Base-by-base conservation (phyloP, 2,329 filamentous ascomycete genomes). In the Penicillium sp. region DNA sequence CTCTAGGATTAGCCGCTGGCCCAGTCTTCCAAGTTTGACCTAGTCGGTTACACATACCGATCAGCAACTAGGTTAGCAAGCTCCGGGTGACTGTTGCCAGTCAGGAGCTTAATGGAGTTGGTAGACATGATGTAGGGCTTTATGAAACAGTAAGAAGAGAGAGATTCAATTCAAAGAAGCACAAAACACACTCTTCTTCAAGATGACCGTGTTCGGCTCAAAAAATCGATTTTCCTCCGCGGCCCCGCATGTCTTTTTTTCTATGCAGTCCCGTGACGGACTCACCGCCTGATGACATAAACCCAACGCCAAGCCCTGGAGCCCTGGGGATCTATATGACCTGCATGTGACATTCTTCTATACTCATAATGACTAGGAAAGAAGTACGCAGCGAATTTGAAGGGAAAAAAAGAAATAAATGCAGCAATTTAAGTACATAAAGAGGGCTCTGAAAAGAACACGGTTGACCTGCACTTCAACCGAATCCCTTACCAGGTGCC, bases 51-150 rank as follows among this genome's bases (percentile, higher is more conserved):
- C 48, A 72, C 78, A 62, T 79, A 88, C 86, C 86, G 81, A 68
- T 85, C 84, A 66, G 87, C 86, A 59, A 90, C 87, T 63, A 86
- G 79, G 71, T 87, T 86, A 40, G 88, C 88, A 58, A 90, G 83
- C 75, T 87, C 82, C 7, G 88, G 87, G 72, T 90, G 88, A 75
- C 86, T 89, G 79, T 89, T 90, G 67, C 88, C 88, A 68, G 88
- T 90, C 73, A 90, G 80, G 62, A 90, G 78, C 77, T 90, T 90
- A 73, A 90, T 90, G 38, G 85, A 87, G 77, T 90, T 90, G 62
- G 86, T 83, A 66, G 87, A 84, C 88, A 90, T 90, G 59, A 48
- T 66, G 61, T 8, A 29, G 3, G 21, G 15, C 0, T n/a, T 31
- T 43, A 25, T 23, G 29, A 33, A 54, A 41, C 17, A 23, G 40